Evolutionary conservation across 169 alveolate species (phyloP).

Genomic region (Eimeria necatrix): DNA sequence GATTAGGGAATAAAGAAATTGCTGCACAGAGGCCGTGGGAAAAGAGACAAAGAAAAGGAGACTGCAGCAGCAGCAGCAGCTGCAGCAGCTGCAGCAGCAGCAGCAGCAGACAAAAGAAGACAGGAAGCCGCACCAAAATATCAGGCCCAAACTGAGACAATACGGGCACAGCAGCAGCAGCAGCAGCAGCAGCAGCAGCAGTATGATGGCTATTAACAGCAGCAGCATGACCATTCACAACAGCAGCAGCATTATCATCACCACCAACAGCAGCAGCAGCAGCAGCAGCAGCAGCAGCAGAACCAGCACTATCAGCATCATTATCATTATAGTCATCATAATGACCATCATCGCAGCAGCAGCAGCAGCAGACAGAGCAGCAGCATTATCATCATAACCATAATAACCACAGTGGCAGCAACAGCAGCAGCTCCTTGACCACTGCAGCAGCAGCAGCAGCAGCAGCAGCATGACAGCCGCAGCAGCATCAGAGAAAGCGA

Average conservation of each 20-base stretch:
- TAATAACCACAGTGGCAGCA: neutral
- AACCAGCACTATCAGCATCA: no score
- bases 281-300: neutral
- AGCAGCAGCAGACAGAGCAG: slow-evolving; percentile 2
- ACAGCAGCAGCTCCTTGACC: neutral
- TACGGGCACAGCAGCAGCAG: no score
- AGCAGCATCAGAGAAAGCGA: neutral
- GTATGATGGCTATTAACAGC: neutral
- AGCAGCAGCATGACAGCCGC: neutral
- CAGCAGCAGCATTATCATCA: no score
- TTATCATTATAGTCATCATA: no score
- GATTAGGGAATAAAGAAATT: neutral
- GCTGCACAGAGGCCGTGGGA: neutral
- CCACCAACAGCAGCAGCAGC: neutral
- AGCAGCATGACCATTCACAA: no score
- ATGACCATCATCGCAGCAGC: neutral
- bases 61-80: slow-evolving; percentile 3
- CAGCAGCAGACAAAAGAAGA: no score
- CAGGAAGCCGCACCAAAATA: no score
- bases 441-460: slow-evolving; percentile 7
- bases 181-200: neutral
- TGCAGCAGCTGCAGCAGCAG: neutral
- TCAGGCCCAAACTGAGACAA: no score
- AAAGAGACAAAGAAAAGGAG: neutral
- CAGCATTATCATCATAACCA: neutral